phyloP scores from a whole-genome alignment of 768 basidiomycete species.

The Kwoniella heveanensis region DNA sequence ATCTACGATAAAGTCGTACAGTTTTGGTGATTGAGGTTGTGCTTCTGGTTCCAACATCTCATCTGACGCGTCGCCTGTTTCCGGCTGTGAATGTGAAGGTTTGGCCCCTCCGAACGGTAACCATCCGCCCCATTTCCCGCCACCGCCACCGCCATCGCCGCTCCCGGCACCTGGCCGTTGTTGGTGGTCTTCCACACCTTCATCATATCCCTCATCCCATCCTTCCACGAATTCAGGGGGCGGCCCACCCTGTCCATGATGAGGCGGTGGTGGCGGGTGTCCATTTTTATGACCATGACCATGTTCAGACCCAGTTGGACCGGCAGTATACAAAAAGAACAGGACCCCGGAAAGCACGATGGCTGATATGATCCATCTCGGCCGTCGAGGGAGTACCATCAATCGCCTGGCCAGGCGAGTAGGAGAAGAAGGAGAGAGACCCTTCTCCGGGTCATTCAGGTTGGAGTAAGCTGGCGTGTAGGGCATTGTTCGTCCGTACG shows the following conservation, averaged over 20 bases:
- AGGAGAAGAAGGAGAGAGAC: slow-evolving; percentile 9
- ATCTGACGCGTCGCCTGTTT: background rate
- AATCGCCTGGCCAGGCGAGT: slow-evolving; percentile 8
- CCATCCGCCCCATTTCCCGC: slow-evolving; percentile 12
- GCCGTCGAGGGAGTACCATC: slow-evolving; percentile 1
- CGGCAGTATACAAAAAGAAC: slow-evolving; percentile 4
- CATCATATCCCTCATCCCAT: slow-evolving; percentile 12
- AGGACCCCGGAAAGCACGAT: background rate
- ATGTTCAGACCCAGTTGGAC: background rate
- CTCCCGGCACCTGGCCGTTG: no score
- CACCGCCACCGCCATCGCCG: slow-evolving; percentile 4
- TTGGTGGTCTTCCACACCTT: slow-evolving; percentile 1
- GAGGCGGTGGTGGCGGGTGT: slow-evolving; percentile 2
- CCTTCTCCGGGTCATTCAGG: slow-evolving; percentile 16
- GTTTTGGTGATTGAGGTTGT: no score
- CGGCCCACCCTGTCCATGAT: slow-evolving; percentile 1
- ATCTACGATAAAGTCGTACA: slow-evolving; percentile 20
- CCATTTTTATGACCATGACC: background rate
- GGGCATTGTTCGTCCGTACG: slow-evolving; percentile 11
- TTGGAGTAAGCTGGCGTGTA: slow-evolving; percentile 15
- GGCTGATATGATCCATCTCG: slow-evolving; percentile 8
- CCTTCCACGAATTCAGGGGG: slow-evolving; percentile 7
- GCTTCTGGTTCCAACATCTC: background rate
- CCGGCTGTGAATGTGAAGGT: slow-evolving; percentile 4
- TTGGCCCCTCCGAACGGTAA: slow-evolving; percentile 13